Conservation (phyloP, 1,139 yeast species). For the Lipomyces yarrowii region DNA sequence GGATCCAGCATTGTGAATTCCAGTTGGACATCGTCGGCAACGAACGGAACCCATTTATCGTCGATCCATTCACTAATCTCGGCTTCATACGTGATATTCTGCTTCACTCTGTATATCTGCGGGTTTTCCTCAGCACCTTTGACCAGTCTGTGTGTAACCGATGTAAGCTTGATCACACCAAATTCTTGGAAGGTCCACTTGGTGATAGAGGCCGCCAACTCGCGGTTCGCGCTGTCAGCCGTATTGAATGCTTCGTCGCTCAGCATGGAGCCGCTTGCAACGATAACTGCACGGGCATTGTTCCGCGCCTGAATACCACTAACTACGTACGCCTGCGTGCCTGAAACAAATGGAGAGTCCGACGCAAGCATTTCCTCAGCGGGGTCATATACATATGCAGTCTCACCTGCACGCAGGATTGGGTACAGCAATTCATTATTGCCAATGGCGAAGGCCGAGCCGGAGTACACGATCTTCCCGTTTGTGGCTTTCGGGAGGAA, state of each 20-base stretch:
- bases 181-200: slow-evolving; percentile 78
- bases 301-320: slow-evolving; percentile 82
- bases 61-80: slow-evolving; percentile 65
- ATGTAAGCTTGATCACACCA: slow-evolving; percentile 61
- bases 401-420: slow-evolving; percentile 64
- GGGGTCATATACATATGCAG: slow-evolving; percentile 60
- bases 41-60: slow-evolving; percentile 72
- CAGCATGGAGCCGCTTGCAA: slow-evolving; percentile 66
- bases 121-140: slow-evolving; percentile 59
- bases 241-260: slow-evolving; percentile 40
- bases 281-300: slow-evolving; percentile 81
- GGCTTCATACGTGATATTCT: slow-evolving; percentile 52
- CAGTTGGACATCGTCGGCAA: slow-evolving; percentile 66
- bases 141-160: slow-evolving; percentile 48
- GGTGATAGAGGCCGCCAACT: slow-evolving; percentile 54
- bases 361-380: slow-evolving; percentile 48
- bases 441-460: slow-evolving; percentile 58
- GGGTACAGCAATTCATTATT: slow-evolving; percentile 72
- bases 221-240: slow-evolving; percentile 38
- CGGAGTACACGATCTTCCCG: slow-evolving; percentile 43
- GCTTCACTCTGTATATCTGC: slow-evolving; percentile 34
- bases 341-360: slow-evolving; percentile 67
- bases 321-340: slow-evolving; percentile 73
- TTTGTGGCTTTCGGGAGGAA: slow-evolving; percentile 16
- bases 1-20: slow-evolving; percentile 94